Evolutionary conservation across 2,329 filamentous ascomycete species (phyloP), one percentile per base, ranked within the genome.

Genomic region (Clonostachys byssicola): DNA sequence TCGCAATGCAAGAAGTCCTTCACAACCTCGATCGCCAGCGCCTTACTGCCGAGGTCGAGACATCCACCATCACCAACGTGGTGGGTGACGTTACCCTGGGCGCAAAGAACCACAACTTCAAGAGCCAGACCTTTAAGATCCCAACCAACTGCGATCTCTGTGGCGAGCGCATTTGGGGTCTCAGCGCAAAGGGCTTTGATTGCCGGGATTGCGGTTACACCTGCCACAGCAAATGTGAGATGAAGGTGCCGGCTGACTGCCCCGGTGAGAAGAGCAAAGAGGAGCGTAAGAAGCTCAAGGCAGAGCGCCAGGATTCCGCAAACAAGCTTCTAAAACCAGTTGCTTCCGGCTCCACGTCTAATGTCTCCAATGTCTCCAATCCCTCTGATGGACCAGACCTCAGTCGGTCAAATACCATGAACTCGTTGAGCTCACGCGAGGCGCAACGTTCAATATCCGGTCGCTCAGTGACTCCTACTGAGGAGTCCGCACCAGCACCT

Each of bases 81-180:
- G 92, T 96, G 4, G 94, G 94, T 35, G 94, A 99, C 62, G 80
- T 99, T 47, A 96, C 92, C 3, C 74, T 96, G 17, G 92, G 92
- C 16, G 92, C 92, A 12, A 90, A 90, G 64, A 96, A 92, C 60
- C 94, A 99, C 73, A 94, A 95, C 60, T 99, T 99, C 78, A 96
- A 95, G 68, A 85, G 89, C n/a, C 91, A 97, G 62, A 97, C 94
- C 0, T 99, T 97, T 77, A 97, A 97, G 66, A 96, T 99, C 51
- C 95, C 95, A 0, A 99, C 94, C 5, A 97, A 97, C 64, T 99
- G 94, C 70, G 94, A 99, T 65, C 78, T 96, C 12, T 99, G 94
- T 58, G 92, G 92, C 16, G 94, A 99, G 62, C 83, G 94, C 30
- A 96, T 99, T 63, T 99, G 94, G 94, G 94, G 94, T 1, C 68